Conservation (phyloP, 169 alveolate genomes). For the Eimeria necatrix region DNA sequence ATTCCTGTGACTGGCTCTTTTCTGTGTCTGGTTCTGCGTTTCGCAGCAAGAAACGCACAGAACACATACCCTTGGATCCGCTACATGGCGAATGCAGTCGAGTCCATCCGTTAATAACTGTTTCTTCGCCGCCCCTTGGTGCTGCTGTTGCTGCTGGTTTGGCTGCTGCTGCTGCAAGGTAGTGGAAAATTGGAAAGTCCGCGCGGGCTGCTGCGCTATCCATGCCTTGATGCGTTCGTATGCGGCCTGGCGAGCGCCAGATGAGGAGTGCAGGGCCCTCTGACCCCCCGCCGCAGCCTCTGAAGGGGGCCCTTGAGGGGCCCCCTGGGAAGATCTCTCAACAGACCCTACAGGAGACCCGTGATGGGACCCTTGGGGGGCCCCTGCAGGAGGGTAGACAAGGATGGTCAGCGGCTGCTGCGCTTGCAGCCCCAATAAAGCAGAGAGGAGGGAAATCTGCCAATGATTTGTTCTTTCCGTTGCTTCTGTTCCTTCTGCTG, state of each 20-base stretch:
- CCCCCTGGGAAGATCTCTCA: background rate
- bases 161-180: background rate
- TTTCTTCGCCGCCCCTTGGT: background rate
- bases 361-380: background rate
- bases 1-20: no score
- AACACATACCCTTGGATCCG: background rate
- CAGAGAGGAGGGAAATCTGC: background rate
- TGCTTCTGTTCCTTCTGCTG: background rate
- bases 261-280: background rate
- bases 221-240: background rate
- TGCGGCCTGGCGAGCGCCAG: background rate
- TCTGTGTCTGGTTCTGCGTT: no score
- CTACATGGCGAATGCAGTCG: background rate
- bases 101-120: conserved; percentile 18
- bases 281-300: background rate
- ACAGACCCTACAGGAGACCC: no score
- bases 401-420: conserved; percentile 34
- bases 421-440: conserved; percentile 13
- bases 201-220: background rate
- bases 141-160: conserved; percentile 10
- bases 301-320: background rate
- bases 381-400: background rate
- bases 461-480: background rate
- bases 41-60: background rate
- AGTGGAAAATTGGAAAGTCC: background rate